These are phyloP conservation scores for Heliosperma pusillum DNA, from an alignment of 148 eudicot species.

Conservation along the genomic window DNA sequence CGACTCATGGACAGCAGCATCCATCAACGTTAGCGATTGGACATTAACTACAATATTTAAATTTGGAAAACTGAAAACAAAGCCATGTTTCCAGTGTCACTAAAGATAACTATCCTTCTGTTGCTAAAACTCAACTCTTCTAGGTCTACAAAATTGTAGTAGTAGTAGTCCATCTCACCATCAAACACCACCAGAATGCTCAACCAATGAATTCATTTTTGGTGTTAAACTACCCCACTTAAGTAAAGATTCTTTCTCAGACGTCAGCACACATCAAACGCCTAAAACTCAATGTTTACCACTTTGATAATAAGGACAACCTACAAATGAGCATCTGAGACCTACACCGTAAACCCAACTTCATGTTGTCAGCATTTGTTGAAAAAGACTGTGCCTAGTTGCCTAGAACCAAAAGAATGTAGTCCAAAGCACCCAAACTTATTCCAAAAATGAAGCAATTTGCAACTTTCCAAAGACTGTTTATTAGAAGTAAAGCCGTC, in stretches of 20 bases:
- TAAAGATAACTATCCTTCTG: neutral
- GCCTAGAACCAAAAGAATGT: neutral
- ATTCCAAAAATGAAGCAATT: neutral
- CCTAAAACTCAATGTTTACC: constrained; percentile 2
- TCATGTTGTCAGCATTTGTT: neutral
- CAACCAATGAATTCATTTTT: neutral
- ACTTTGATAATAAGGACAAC: neutral
- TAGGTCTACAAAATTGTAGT: neutral
- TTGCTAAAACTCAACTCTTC: neutral
- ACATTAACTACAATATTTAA: neutral
- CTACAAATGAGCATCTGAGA: neutral
- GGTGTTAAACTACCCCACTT: neutral
- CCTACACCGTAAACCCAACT: neutral
- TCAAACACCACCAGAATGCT: neutral
- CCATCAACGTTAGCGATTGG: neutral
- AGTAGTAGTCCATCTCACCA: neutral
- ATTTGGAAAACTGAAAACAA: neutral
- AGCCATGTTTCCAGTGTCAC: neutral
- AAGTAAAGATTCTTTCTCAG: neutral
- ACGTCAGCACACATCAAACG: neutral
- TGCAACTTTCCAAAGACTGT: neutral
- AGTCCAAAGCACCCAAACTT: neutral
- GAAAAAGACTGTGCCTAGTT: neutral
- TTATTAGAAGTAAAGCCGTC: neutral
- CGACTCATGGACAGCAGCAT: no score